Evolutionary conservation across 2,329 filamentous ascomycete species (phyloP), one percentile per base, ranked within the genome.

Genomic region (Penicillium capsulatum): DNA sequence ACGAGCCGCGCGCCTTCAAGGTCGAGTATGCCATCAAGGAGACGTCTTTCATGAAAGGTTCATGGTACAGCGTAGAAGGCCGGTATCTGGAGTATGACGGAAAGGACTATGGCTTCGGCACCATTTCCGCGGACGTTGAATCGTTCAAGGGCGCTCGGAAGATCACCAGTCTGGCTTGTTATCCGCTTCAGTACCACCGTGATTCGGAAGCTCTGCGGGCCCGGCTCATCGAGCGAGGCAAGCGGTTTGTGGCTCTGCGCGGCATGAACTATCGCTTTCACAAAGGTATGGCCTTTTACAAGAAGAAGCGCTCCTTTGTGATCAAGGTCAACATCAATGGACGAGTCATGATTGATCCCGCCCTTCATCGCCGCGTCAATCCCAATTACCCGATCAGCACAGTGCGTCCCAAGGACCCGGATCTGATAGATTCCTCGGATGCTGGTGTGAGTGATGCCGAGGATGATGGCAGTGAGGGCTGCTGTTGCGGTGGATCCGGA

Each of bases 31-130:
- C 84, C 0, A 81, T 81, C 54, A 86, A 86, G 50, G 81, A 86
- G 34, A 71, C 66, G 30, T 79, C 74, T 24, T 79, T 90, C 54
- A 75, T 85, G 57, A 81, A 80, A 48, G 86, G 86, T 3, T 76
- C 82, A 13, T 91, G 78, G 66, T 94, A 90, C 65, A 77, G 74
- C 50, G 74, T 95, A 10, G 84, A 91, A 50, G 87, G 70, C 7
- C 60, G 66, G 13, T 94, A 92, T 52, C 76, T 95, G 17, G 88
- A 94, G 56, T 94, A 88, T 45, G 87, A 95, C 53, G 90, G 89
- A 41, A 94, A 94, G 60, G 75, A 77, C 5, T 94, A 90, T 58
- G 89, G 88, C 2, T 82, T 84, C 54, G 86, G 85, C 11, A 80
- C 72, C 34, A 79, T 87, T 57, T 72, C 79, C 8, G 77, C 81